Base-by-base conservation (phyloP, 2,329 filamentous ascomycete species). In the Hymenoscyphus occultus region DNA sequence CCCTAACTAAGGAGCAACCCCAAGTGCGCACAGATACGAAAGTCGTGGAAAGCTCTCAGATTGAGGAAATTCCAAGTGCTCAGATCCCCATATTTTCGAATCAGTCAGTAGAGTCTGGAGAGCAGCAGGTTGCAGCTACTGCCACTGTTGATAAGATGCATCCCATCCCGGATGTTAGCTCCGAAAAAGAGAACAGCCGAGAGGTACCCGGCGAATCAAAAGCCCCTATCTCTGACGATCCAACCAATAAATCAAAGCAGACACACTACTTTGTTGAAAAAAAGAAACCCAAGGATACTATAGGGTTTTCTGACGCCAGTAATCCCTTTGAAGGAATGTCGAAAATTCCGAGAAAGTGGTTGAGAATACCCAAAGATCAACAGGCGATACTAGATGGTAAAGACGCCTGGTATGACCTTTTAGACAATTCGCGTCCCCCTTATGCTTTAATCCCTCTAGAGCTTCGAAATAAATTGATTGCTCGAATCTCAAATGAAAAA, bases 331-430 rank as follows among this genome's bases (percentile, higher is more conserved):
- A 68, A 57, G 68, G 69, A 4, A 54, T 68, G 6, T 69, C 69
- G 22, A 64, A 68, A 19, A 79, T 85, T 62, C 74, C 75, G 39
- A 76, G 75, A 19, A 74, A 71, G 56, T 79, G 83, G 68, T 72
- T 82, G 39, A 76, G 71, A 31, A 81, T 85, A 61, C 78, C 82
- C 1, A 76, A 73, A 32, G 78, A 82, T 16, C 86, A 89, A 69
- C 71, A 74, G 56, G 69, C 76, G 9, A 75, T 88, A 5, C 74
- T 89, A 1, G 77, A 80, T 5, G 72, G 77, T 12, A 66, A 75
- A 5, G 76, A 80, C 16, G 82, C 77, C 6, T 80, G 78, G 78
- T 75, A 72, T 51, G 57, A 67, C 39, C 66, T 64, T 57, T 32
- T 45, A 19, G 16, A 12, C 3, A 39, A 19, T 4, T 51, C 48